Percentiles rank a stretch among this genome's conserved stretches.
Evolutionary conservation across 139 green algal species (phyloP).

Genomic region (Chlorella sp.): DNA sequence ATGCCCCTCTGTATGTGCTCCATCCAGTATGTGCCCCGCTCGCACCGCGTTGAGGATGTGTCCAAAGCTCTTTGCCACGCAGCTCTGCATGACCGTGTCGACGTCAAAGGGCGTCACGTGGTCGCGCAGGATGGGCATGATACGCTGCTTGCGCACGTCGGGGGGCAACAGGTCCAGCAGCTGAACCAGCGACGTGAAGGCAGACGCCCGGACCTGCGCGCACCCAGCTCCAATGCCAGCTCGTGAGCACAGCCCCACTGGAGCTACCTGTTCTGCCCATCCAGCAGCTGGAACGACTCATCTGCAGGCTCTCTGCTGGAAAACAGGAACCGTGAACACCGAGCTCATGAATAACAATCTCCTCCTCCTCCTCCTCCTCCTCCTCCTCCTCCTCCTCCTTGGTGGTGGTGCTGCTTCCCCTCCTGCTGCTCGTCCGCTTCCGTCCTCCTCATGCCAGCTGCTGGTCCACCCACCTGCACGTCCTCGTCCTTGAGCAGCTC

Average conservation of each 20-base stretch:
- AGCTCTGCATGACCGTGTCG: conserved; percentile 42
- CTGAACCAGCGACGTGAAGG: conserved; percentile 21
- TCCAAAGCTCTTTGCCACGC: conserved; percentile 38
- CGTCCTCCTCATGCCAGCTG: background rate
- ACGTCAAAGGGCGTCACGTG: conserved; percentile 54
- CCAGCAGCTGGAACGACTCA: too few relatives aligned
- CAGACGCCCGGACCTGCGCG: conserved; percentile 30
- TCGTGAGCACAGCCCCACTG: too few relatives aligned
- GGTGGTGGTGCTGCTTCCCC: too few relatives aligned
- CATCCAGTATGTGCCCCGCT: too few relatives aligned
- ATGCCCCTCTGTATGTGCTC: too few relatives aligned
- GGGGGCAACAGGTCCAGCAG: conserved; percentile 31
- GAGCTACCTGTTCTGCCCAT: too few relatives aligned
- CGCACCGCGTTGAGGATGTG: background rate
- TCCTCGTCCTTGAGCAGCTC: conserved; percentile 53
- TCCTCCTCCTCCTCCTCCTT: background rate
- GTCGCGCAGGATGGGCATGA: conserved; percentile 42
- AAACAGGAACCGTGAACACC: too few relatives aligned
- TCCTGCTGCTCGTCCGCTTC: too few relatives aligned
- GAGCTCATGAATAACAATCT: too few relatives aligned
- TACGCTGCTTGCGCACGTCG: conserved; percentile 25
- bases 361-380: too few relatives aligned
- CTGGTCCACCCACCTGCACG: conserved; percentile 26
- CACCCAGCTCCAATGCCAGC: too few relatives aligned
- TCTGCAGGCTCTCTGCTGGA: too few relatives aligned